phyloP scores from a whole-genome alignment of 805 yeast species.

The Candida maris region DNA sequence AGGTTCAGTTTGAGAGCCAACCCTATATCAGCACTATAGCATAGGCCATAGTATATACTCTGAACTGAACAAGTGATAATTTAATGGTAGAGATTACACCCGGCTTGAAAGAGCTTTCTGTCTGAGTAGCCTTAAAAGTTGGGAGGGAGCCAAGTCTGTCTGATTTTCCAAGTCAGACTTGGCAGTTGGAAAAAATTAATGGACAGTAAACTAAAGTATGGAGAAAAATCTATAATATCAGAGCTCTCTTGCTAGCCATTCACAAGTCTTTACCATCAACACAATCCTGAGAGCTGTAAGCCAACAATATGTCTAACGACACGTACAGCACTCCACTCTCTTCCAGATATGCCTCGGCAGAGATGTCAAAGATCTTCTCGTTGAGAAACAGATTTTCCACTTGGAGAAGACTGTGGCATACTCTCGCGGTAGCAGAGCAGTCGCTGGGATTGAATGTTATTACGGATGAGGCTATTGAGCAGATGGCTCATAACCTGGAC shows the following conservation, averaged over 20 bases:
- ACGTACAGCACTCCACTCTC: slow-evolving; percentile 90
- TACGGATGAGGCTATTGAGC: slow-evolving; percentile 86
- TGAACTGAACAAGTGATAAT: too few species aligned
- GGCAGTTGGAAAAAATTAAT: not conserved
- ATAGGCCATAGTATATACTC: too few species aligned
- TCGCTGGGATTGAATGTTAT: slow-evolving; percentile 82
- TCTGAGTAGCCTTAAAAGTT: too few species aligned
- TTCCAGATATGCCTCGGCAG: slow-evolving; percentile 95
- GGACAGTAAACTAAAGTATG: too few species aligned
- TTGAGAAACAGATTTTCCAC: slow-evolving; percentile 92
- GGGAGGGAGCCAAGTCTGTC: not conserved
- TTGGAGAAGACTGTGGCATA: slow-evolving; percentile 97
- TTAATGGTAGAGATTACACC: too few species aligned
- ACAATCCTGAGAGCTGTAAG: too few species aligned
- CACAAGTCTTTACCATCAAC: too few species aligned
- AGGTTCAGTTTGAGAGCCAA: too few species aligned
- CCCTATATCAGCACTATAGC: too few species aligned
- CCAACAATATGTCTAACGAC: slow-evolving; percentile 52
- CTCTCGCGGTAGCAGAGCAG: slow-evolving; percentile 92
- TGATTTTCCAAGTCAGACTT: not conserved
- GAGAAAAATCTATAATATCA: too few species aligned
- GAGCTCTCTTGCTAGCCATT: too few species aligned
- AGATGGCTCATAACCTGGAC: slow-evolving; percentile 71
- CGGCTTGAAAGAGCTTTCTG: too few species aligned
- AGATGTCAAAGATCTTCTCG: slow-evolving; percentile 92